Evolutionary conservation across 2,329 filamentous ascomycete genomes (phyloP).

Genomic region (Epichloe coenophiala): DNA sequence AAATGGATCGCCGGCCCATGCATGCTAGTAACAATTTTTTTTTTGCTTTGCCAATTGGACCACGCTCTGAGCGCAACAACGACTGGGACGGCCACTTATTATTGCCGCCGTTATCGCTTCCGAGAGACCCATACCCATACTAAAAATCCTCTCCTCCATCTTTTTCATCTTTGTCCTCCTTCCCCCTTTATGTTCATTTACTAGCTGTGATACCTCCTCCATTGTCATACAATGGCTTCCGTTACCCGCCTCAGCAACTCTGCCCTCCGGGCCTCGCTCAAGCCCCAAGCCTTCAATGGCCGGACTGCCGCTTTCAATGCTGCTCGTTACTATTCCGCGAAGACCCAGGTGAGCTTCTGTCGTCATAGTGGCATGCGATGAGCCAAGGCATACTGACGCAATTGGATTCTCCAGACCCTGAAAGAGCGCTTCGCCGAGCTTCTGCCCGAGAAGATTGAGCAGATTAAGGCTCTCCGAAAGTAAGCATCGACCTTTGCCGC

Average conservation of each 20-base stretch:
- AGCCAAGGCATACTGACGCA: neutral
- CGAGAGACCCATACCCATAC: conserved; percentile 11
- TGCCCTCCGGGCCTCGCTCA: conserved; percentile 65
- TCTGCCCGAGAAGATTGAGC: conserved; percentile 91
- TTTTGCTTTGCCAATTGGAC: neutral
- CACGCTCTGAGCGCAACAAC: neutral
- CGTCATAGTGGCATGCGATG: neutral
- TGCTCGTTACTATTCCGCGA: conserved; percentile 83
- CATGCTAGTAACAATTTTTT: conserved; percentile 2
- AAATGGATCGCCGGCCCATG: conserved; percentile 5
- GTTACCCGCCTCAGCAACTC: conserved; percentile 69
- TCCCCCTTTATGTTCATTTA: conserved; percentile 4
- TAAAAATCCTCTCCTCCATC: conserved; percentile 18
- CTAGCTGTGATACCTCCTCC: conserved; percentile 5
- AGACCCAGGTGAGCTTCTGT: conserved; percentile 57
- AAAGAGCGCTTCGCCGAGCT: conserved; percentile 98
- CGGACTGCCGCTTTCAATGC: conserved; percentile 66
- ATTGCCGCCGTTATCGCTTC: neutral
- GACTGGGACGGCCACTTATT: neutral
- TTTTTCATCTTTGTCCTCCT: conserved; percentile 17
- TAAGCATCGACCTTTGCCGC: conserved; percentile 30
- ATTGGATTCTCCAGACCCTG: conserved; percentile 50
- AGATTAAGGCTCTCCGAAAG: conserved; percentile 98
- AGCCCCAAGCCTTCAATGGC: conserved; percentile 52
- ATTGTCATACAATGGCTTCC: conserved; percentile 55